Evolutionary conservation across 805 yeast genomes (phyloP).

Genomic region (Komagataella pastoris): DNA sequence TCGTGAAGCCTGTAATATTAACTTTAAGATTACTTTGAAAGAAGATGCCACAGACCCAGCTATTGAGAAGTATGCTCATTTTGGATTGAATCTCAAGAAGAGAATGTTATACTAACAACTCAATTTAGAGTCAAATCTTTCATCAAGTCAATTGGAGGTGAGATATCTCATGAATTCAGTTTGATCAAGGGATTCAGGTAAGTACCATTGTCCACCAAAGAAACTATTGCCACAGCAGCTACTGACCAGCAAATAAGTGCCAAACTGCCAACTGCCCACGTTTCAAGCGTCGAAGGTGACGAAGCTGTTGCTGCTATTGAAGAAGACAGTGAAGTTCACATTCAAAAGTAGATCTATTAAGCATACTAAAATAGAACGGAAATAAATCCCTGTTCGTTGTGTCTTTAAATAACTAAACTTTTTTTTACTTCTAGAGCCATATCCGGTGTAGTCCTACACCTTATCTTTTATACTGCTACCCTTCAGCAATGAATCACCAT

Average conservation of each 20-base stretch:
- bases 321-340: constrained; percentile 55
- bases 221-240: not conserved
- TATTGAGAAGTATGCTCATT: constrained; percentile 11
- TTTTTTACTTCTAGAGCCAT: not conserved
- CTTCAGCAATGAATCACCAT: too few species aligned
- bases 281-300: constrained; percentile 29
- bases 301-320: constrained; percentile 46
- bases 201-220: constrained; percentile 3
- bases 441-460: too few species aligned
- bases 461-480: too few species aligned
- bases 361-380: not conserved
- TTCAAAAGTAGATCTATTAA: constrained; percentile 8
- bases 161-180: constrained; percentile 43
- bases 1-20: not conserved
- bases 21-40: constrained; percentile 21
- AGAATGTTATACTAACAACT: not conserved
- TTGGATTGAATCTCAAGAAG: not conserved
- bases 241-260: constrained; percentile 12
- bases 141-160: constrained; percentile 42
- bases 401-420: not conserved
- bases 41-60: constrained; percentile 20
- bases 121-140: constrained; percentile 28
- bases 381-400: not conserved
- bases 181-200: constrained; percentile 55
- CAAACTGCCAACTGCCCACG: constrained; percentile 42